Percentiles rank a stretch among this genome's conserved stretches.
Evolutionary conservation across 2,329 filamentous ascomycete species (phyloP).

Genomic region (Epichloe sp.): DNA sequence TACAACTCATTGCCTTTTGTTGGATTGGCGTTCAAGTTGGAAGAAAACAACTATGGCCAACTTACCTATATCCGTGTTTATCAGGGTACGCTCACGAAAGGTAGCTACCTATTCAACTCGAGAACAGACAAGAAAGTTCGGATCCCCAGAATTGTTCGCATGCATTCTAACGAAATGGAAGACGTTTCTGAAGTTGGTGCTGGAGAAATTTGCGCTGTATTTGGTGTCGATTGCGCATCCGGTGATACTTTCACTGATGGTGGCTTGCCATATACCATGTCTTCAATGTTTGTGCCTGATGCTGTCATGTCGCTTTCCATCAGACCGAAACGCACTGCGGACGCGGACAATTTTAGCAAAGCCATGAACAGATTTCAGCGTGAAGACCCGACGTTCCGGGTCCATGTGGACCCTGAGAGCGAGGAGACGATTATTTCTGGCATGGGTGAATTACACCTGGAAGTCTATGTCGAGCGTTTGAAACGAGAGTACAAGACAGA

Average conservation of each 20-base stretch:
- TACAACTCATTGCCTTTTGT: conserved; percentile 93
- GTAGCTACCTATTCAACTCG: conserved; percentile 83
- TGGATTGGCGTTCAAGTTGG: conserved; percentile 93
- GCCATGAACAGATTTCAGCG: conserved; percentile 98
- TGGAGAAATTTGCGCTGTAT: conserved; percentile 96
- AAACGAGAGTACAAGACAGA: conserved; percentile 94
- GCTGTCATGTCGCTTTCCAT: conserved; percentile 97
- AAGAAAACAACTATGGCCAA: conserved; percentile 97
- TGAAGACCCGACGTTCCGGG: conserved; percentile 94
- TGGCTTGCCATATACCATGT: conserved; percentile 84
- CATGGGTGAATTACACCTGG: conserved; percentile 94
- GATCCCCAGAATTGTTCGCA: conserved; percentile 91
- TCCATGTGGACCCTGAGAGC: conserved; percentile 82
- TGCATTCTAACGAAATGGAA: conserved; percentile 99
- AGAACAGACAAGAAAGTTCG: conserved; percentile 92
- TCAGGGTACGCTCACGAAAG: conserved; percentile 81
- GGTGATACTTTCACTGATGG: conserved; percentile 98
- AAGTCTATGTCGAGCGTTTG: conserved; percentile 96
- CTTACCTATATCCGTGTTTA: conserved; percentile 98
- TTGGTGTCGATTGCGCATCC: conserved; percentile 93
- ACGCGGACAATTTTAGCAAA: conserved; percentile 90
- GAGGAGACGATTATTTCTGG: conserved; percentile 96
- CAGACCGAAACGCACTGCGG: conserved; percentile 85
- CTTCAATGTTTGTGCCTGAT: conserved; percentile 95
- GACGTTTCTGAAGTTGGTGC: conserved; percentile 86